phyloP scores from a whole-genome alignment of 2,329 filamentous ascomycete genomes.

The Monilinia fructigena region DNA sequence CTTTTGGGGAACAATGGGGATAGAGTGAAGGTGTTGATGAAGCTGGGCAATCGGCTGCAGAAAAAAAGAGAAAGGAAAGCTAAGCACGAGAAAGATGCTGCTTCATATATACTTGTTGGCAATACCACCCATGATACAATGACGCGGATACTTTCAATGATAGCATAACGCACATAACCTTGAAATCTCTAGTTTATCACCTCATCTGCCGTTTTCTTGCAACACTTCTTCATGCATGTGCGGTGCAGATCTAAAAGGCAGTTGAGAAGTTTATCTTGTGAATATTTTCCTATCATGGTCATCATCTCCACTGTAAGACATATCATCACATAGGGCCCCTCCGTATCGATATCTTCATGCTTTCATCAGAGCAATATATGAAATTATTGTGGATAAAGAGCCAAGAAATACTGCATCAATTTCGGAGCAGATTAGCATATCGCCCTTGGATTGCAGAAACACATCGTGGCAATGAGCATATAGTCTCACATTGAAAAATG shows the following conservation, averaged over 20 bases:
- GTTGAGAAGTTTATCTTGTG: background rate
- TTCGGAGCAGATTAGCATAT: background rate
- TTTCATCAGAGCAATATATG: too few species aligned
- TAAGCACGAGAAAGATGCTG: background rate
- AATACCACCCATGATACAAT: too few species aligned
- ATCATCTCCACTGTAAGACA: background rate
- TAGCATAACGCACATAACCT: background rate
- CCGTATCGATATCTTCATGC: background rate
- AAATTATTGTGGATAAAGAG: slow-evolving; percentile 7
- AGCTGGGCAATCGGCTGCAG: background rate
- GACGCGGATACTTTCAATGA: slow-evolving; percentile 1
- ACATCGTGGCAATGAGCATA: background rate
- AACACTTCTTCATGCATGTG: slow-evolving; percentile 1
- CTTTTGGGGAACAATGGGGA: background rate
- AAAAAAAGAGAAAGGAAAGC: background rate
- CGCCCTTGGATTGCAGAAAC: slow-evolving; percentile 1
- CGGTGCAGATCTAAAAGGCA: slow-evolving; percentile 1
- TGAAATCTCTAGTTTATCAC: background rate
- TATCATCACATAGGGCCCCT: background rate
- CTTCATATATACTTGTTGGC: background rate
- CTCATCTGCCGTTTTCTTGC: background rate
- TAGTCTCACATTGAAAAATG: background rate
- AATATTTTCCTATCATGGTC: background rate
- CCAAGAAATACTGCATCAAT: background rate
- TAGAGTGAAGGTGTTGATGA: background rate